Conservation (phyloP, 176 grass and related monocot species). For the Rhipidocladum racemiflorum region DNA sequence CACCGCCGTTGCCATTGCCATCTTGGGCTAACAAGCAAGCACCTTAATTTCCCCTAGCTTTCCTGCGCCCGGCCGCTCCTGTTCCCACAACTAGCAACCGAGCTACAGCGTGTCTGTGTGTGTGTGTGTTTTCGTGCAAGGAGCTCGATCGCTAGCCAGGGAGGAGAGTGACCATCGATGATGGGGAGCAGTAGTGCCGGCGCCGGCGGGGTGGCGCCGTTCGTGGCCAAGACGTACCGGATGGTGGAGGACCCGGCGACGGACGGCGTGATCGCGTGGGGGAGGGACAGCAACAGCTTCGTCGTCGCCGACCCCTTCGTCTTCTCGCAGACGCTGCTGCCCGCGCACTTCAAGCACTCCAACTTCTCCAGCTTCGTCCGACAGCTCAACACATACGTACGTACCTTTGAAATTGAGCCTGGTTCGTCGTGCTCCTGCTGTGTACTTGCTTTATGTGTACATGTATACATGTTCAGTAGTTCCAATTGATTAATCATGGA, state of each 20-base stretch:
- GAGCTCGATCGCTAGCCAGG: too few species aligned
- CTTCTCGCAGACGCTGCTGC: constrained; percentile 74
- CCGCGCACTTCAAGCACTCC: constrained; percentile 84
- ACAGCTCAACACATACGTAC: constrained; percentile 92
- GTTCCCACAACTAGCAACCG: not conserved
- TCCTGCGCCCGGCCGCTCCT: not conserved
- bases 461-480: not conserved
- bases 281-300: constrained; percentile 74
- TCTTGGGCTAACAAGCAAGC: constrained; percentile 5
- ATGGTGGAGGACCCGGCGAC: constrained; percentile 82
- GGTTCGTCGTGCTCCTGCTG: not conserved
- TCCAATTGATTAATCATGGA: too few species aligned
- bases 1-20: constrained; percentile 25
- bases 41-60: not conserved
- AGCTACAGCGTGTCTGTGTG: not conserved
- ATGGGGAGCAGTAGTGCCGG: not conserved
- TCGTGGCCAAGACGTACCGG: constrained; percentile 80
- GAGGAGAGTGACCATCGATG: not conserved
- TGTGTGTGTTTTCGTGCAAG: not conserved
- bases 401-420: not conserved
- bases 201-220: constrained; percentile 40
- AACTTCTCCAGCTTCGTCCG: constrained; percentile 97
- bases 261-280: constrained; percentile 65
- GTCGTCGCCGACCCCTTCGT: constrained; percentile 72
- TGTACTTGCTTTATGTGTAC: too few species aligned